Base-by-base conservation (phyloP, 176 grass and related monocot genomes). In the Tillandsia fasciculata region DNA sequence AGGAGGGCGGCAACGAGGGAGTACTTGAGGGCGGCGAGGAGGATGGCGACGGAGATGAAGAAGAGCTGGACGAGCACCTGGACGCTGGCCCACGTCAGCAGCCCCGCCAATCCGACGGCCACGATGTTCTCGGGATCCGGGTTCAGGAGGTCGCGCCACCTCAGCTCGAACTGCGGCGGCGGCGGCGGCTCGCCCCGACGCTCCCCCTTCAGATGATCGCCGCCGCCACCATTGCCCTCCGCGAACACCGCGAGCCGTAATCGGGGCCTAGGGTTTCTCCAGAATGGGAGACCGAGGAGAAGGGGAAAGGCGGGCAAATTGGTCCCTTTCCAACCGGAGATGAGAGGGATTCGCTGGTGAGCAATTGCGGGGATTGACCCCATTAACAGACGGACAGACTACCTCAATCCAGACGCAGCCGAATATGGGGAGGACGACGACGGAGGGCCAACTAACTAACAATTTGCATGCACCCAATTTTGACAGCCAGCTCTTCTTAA, bases 1-100 rank as follows among this genome's bases (percentile, higher is more conserved):
- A 85, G 77, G 50, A 85, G 77, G 53, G 83, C 83, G 11, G 83
- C 83, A 23, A 85, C 67, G 77, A 85, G 80, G 72, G 83, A 85
- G 69, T 85, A 85, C 67, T 85, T 85, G 47, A 85, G 66, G 22
- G 83, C 83, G 1, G 77, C 83, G 51, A 85, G 50, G 50, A 85
- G 53, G 65, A 85, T 85, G 51, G 83, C 72, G 42, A 80, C 11
- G 14, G 83, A 85, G 13, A 85, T 85, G 52, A 73, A 71, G 29
- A 85, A 59, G 23, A 85, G 77, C 61, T 85, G 83, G 50, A 76
- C 80, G 48, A 85, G 22, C 17, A 79, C 83, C 72, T 85, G 83
- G 64, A 72, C 83, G 50, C 77, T 76, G 14, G 83, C 83, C 83
- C 77, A 85, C 13, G 77, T 70, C 50, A 85, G 83, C n/a, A 85